Base-by-base conservation (phyloP, 257 asterid species). In the Capsicum rhomboideum region DNA sequence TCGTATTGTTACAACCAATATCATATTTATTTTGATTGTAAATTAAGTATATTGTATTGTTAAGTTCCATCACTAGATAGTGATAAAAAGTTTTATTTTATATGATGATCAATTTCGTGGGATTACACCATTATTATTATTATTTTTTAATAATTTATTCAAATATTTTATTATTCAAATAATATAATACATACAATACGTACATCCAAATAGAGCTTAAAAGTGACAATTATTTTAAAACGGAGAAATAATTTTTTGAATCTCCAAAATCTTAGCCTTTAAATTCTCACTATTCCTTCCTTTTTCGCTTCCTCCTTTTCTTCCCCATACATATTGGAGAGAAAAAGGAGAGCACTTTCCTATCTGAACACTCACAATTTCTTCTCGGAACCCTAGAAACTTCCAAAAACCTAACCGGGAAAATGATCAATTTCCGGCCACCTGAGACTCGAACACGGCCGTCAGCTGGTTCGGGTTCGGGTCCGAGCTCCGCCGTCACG, bases 361-460 rank as follows among this genome's bases (percentile, higher is more conserved):
- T 2, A 34, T 34, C 40, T 6, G 26, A 40, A n/a, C 79, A 52
- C 31, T 42, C 72, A n/a, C 53, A 59, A 44, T 37, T n/a, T 77
- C 64, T 16, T 54, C 82, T 8, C 52, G 54, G 26, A 52, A 5
- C 26, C 61, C 50, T 66, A 9, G 8, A 50, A 69, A 7, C 7
- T 81, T 55, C 12, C 21, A 12, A 23, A 49, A 68, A 3, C 28
- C 20, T 11, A 63, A 42, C 53, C 55, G 58, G 20, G 9, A 34
- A 16, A 53, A 83, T 67, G 80, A 91, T 92, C 84, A 91, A 91
- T 86, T 85, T 93, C 82, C 92, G 91, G 89, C 88, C 94, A 53
- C 91, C 92, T 91, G 98, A 95, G 82, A 80, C 91, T 52, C 89
- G 94, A 28, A 40, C 97, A 84, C 7, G 92, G 69, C 58, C 95